Evolutionary conservation across 2,329 filamentous ascomycete species (phyloP), one percentile per base, ranked within the genome.

Genomic region (Sporothrix sp.): DNA sequence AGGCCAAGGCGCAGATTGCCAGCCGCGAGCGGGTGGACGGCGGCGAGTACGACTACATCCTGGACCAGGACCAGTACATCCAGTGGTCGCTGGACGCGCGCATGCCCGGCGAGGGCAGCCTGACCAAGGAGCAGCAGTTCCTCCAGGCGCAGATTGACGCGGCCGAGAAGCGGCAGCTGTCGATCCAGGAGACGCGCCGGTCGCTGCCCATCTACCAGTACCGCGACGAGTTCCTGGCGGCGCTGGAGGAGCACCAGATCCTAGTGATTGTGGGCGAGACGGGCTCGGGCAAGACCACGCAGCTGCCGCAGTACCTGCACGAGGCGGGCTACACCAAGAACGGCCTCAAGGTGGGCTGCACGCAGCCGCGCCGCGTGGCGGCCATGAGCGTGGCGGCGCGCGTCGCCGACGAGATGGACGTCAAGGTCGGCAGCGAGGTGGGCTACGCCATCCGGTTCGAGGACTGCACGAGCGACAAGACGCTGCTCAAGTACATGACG

Each of bases 381-480:
- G 93, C 93, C 27, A 97, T 97, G 91, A 93, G 85, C 61, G 91
- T 97, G 18, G 91, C 93, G n/a, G 82, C 87, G 39, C 88, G 93
- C 74, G 93, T 98, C 2, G 87, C 91, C 0, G 90, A 97, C 51
- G 93, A 98, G 64, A 86, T 95, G 71, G 89, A 86, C 0, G 84
- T 88, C 53, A 90, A 91, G 64, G 71, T 97, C 10, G 93, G 93
- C 1, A 85, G 87, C 55, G 88, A 96, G 62, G 91, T 97, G 23
- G 93, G 93, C 14, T 98, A 96, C 64, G 84, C 84, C 0, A 95
- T 98, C 59, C 85, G 93, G 54, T 98, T 97, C 60, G 93, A 98
- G 63, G 87, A 96, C 66, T 82, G 83, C 56, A 95, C 89, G 0
- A 87, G 81, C 63, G 88, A 95, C 60, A 94, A 95, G 68, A 97